phyloP scores from a whole-genome alignment of 441 rosid genomes.

The Adansonia rubrostipa region DNA sequence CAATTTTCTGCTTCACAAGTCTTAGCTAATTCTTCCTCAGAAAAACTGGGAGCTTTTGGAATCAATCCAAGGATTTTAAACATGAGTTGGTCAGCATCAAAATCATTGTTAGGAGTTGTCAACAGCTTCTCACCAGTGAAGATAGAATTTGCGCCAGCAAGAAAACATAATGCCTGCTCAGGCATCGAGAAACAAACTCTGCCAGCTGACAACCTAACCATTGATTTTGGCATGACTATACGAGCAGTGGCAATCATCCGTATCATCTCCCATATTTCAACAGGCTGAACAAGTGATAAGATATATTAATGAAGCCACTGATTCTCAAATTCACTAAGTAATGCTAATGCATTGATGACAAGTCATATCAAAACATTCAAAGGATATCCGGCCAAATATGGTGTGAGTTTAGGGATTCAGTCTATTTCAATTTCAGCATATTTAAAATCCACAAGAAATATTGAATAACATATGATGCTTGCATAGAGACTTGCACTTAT shows the following conservation, averaged over 20 bases:
- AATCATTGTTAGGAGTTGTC: slow-evolving; percentile 97
- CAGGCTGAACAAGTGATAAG: slow-evolving; percentile 58
- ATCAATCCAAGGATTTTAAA: slow-evolving; percentile 85
- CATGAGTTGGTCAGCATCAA: slow-evolving; percentile 88
- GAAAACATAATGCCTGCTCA: slow-evolving; percentile 90
- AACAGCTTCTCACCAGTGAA: slow-evolving; percentile 94
- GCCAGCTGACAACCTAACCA: slow-evolving; percentile 98
- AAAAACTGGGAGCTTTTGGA: slow-evolving; percentile 78
- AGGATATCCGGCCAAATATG: not conserved
- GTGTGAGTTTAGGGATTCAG: not conserved
- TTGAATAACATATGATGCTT: not conserved
- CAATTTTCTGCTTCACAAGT: slow-evolving; percentile 30
- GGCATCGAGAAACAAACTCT: slow-evolving; percentile 89
- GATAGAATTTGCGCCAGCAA: slow-evolving; percentile 95
- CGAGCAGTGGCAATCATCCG: slow-evolving; percentile 92
- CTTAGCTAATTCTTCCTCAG: slow-evolving; percentile 50
- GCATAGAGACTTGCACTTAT: not conserved
- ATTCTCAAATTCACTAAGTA: not conserved
- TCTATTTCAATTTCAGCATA: not conserved
- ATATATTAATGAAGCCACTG: not conserved
- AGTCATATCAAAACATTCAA: not conserved
- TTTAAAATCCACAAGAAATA: slow-evolving; percentile 10
- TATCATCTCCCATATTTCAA: slow-evolving; percentile 98
- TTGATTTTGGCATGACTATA: slow-evolving; percentile 94
- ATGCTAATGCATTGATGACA: slow-evolving; percentile 2